Conservation (phyloP, 2,329 filamentous ascomycete genomes). For the Aspergillus novoparasiticus region DNA sequence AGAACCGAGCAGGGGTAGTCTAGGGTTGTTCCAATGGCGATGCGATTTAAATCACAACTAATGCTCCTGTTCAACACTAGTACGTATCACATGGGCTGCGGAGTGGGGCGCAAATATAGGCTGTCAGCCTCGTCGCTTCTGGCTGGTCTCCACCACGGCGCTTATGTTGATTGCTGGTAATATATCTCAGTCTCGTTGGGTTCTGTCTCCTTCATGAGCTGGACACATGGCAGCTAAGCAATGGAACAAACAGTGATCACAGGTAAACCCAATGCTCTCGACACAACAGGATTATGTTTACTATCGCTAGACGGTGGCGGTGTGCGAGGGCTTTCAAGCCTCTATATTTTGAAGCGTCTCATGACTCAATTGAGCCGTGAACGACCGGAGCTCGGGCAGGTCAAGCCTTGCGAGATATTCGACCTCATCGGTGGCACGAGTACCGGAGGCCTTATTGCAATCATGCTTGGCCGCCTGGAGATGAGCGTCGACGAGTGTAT, state of each 20-base stretch:
- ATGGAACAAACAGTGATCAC: neutral
- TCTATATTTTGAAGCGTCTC: slow-evolving; percentile 36
- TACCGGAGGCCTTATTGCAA: slow-evolving; percentile 43
- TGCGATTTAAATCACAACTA: neutral
- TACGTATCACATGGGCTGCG: neutral
- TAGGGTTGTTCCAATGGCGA: neutral
- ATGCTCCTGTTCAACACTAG: neutral
- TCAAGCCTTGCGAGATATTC: slow-evolving; percentile 37
- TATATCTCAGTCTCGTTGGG: neutral
- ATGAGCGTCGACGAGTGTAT: slow-evolving; percentile 48
- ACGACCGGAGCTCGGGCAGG: slow-evolving; percentile 8
- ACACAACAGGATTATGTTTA: neutral
- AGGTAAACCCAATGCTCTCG: neutral
- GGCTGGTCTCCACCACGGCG: neutral
- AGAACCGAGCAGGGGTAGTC: neutral
- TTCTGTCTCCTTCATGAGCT: neutral
- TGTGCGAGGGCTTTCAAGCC: slow-evolving; percentile 39
- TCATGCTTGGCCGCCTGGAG: slow-evolving; percentile 49
- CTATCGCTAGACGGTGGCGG: slow-evolving; percentile 38
- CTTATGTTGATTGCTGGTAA: neutral
- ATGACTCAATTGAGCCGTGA: slow-evolving; percentile 30
- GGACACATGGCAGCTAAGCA: neutral
- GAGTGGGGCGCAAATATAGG: neutral
- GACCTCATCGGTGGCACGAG: slow-evolving; percentile 44
- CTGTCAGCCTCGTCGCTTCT: neutral